Evolutionary conservation across 2,329 filamentous ascomycete genomes (phyloP).

Genomic region (Aspergillus caelatus): DNA sequence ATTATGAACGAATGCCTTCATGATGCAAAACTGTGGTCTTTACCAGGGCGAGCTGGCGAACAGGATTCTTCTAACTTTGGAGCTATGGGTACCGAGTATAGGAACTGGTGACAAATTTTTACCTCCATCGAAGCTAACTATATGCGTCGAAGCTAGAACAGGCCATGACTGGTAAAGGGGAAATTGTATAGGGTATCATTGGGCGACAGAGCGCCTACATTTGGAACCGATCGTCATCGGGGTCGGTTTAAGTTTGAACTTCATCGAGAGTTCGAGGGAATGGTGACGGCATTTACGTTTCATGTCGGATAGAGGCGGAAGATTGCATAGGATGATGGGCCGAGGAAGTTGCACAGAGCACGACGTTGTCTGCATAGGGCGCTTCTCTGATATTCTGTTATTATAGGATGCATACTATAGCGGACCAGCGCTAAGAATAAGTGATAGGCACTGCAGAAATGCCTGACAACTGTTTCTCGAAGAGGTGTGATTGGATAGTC

Average conservation of each 20-base stretch:
- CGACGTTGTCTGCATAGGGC: constrained; percentile 7
- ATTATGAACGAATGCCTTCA: background rate
- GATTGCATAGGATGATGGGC: constrained; percentile 3
- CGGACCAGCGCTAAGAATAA: background rate
- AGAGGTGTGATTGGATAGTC: background rate
- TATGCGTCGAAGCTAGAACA: constrained; percentile 5
- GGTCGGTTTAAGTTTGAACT: background rate
- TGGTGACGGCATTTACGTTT: constrained; percentile 24
- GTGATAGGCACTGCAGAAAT: constrained; percentile 2
- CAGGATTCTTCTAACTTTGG: background rate
- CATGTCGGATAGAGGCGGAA: constrained; percentile 24
- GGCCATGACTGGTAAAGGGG: background rate
- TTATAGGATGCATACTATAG: background rate
- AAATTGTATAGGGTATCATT: background rate
- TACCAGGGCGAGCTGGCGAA: background rate
- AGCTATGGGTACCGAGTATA: no score
- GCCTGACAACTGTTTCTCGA: background rate
- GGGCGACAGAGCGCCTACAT: background rate
- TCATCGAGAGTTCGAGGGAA: background rate
- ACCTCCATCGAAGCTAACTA: background rate
- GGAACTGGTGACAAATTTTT: background rate
- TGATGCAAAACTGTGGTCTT: background rate
- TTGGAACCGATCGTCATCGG: constrained; percentile 6
- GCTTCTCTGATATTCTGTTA: background rate
- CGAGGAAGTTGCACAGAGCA: background rate